phyloP scores from a whole-genome alignment of 306 rosid species.

The Gastrolobium bilobum region DNA sequence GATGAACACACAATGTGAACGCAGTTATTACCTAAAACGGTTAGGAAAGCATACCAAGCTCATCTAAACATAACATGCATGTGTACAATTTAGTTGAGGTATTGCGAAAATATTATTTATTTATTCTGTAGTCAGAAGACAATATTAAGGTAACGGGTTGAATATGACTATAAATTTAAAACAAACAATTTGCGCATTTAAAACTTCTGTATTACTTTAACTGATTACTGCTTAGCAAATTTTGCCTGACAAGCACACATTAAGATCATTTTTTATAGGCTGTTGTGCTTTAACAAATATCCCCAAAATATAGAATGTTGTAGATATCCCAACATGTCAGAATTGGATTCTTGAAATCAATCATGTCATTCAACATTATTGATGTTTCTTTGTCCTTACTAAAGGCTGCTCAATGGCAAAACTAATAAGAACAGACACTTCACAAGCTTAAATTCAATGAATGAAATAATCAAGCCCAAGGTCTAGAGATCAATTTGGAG shows the following conservation, averaged over 20 bases:
- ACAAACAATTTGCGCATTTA: background rate
- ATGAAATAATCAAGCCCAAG: slow-evolving; percentile 16
- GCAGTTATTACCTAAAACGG: slow-evolving; percentile 24
- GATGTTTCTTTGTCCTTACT: slow-evolving; percentile 17
- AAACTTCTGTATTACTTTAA: background rate
- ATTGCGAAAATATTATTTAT: background rate
- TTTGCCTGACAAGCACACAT: slow-evolving; percentile 22
- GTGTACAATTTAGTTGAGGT: slow-evolving; percentile 10
- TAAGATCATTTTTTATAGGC: slow-evolving; percentile 6
- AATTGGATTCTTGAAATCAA: slow-evolving; percentile 2
- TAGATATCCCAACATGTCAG: slow-evolving; percentile 23
- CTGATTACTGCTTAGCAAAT: background rate
- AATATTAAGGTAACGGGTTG: slow-evolving; percentile 24
- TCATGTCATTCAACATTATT: slow-evolving; percentile 6
- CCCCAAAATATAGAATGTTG: slow-evolving; percentile 21
- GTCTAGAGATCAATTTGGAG: slow-evolving; percentile 22
- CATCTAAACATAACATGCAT: slow-evolving; percentile 15
- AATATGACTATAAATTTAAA: background rate
- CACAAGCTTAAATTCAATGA: background rate
- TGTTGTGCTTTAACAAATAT: slow-evolving; percentile 12
- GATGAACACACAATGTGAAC: slow-evolving; percentile 20
- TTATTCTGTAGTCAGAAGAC: background rate
- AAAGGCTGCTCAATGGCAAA: slow-evolving; percentile 6
- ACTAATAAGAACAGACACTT: slow-evolving; percentile 21
- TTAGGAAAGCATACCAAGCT: slow-evolving; percentile 26